phyloP scores from a whole-genome alignment of 441 rosid genomes.

The Arabidopsis hybrid region DNA sequence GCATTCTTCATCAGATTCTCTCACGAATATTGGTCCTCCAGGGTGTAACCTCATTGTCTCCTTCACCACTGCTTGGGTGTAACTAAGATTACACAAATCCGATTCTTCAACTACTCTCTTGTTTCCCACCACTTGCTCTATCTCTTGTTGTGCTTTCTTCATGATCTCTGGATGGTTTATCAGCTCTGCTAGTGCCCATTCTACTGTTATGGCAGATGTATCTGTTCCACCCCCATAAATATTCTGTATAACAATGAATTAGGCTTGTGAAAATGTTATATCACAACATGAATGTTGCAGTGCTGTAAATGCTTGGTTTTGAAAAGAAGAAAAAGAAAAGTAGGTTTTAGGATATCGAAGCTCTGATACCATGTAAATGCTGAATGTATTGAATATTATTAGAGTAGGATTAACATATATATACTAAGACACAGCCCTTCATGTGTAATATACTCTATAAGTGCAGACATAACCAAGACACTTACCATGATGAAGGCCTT shows the following conservation, averaged over 20 bases:
- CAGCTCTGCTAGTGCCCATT: slow-evolving; percentile 75
- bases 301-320: no score
- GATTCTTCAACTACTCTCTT: slow-evolving; percentile 60
- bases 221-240: slow-evolving; percentile 76
- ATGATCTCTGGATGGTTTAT: slow-evolving; percentile 66
- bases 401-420: no score
- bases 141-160: slow-evolving; percentile 60
- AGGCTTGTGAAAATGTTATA: background rate
- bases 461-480: background rate
- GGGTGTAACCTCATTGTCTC: slow-evolving; percentile 79
- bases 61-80: slow-evolving; percentile 63
- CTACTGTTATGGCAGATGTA: slow-evolving; percentile 63
- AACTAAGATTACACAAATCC: slow-evolving; percentile 58
- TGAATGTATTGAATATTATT: no score
- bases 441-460: no score
- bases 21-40: slow-evolving; percentile 60
- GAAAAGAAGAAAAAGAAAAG: no score
- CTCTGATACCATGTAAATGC: no score
- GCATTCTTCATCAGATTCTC: slow-evolving; percentile 65
- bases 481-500: slow-evolving; percentile 75
- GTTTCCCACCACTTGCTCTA: slow-evolving; percentile 57
- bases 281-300: background rate
- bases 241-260: slow-evolving; percentile 48
- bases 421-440: no score
- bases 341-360: no score